Percentiles rank a stretch among this genome's conserved stretches.
phyloP scores from a whole-genome alignment of 2,329 filamentous ascomycete species.

The Diaporthe sp. region DNA sequence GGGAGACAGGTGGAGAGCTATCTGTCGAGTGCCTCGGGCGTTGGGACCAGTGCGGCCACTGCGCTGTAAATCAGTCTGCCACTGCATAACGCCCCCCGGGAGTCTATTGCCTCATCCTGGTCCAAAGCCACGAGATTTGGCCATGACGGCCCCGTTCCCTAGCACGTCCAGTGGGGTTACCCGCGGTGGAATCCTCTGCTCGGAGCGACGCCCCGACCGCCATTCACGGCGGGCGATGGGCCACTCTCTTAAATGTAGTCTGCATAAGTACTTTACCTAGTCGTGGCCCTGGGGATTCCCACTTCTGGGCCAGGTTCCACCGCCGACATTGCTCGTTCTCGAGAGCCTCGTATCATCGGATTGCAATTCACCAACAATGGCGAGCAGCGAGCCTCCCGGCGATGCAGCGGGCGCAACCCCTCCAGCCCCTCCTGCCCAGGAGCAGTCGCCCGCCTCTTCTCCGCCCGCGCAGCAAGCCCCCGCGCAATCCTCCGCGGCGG shows the following conservation, averaged over 20 bases:
- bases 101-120: slow-evolving; percentile 10
- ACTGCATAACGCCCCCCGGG: slow-evolving; percentile 3
- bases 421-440: background rate
- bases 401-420: background rate
- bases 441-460: background rate
- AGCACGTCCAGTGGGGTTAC: slow-evolving; percentile 14
- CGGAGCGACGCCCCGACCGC: slow-evolving; percentile 21
- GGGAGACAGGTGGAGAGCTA: background rate
- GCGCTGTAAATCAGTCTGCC: background rate
- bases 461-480: slow-evolving; percentile 1
- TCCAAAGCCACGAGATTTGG: slow-evolving; percentile 18
- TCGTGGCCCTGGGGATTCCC: background rate
- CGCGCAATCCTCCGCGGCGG: slow-evolving; percentile 1
- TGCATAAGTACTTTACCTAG: slow-evolving; percentile 10
- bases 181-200: slow-evolving; percentile 3
- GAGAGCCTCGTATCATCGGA: background rate
- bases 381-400: slow-evolving; percentile 17
- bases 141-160: background rate
- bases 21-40: background rate
- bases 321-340: slow-evolving; percentile 1
- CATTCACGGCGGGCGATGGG: slow-evolving; percentile 4
- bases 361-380: slow-evolving; percentile 13
- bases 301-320: background rate
- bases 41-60: background rate
- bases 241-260: slow-evolving; percentile 3